Base-by-base conservation (phyloP, 1,139 yeast genomes). In the Zygoascus sp. region DNA sequence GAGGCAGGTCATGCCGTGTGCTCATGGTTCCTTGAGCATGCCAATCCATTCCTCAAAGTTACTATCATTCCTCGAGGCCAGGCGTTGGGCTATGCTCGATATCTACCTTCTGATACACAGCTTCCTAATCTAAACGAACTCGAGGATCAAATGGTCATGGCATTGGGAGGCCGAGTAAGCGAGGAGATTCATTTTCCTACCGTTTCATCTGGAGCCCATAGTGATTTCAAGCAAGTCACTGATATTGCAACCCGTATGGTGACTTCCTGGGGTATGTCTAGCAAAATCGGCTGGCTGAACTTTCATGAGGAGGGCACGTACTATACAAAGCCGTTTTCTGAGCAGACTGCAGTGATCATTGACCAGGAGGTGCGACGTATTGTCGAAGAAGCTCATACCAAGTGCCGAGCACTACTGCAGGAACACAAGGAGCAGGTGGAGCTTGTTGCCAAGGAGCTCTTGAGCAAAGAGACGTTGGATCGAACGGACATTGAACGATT, bases 1-100 rank as follows among this genome's bases (percentile, higher is more conserved):
- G 98, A 92, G 68, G 98, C 98, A 1, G 98, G 98, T 0, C 98
- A 92, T 68, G 98, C 98, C 3, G 81, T 92, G 46, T 88, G 97
- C 69, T 98, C 98, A 10, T 92, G 98, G 98, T 89, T 70, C 63
- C 74, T 92, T 59, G 78, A 81, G 66, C 77, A 76, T 67, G 97
- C 97, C 2, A 96, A 89, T 63, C 98, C 98, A 2, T 72, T 92
- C 50, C 75, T 92, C 55, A 92, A 92, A 69, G 98, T 92, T 15
- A 86, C 97, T 6, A 92, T 92, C 59, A 89, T 92, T 50, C 98
- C 98, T 44, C 81, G 97, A 65, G 97, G 97, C 5, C 89, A 84
- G 66, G 96, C 97, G 2, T 74, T 92, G 46, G 98, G 98, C n/a
- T 92, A 92, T 65, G 98, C 98, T 1, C 97, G 92, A 67, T 89